phyloP scores from a whole-genome alignment of 768 basidiomycete species.

The Agaricus sinodeliciosus region DNA sequence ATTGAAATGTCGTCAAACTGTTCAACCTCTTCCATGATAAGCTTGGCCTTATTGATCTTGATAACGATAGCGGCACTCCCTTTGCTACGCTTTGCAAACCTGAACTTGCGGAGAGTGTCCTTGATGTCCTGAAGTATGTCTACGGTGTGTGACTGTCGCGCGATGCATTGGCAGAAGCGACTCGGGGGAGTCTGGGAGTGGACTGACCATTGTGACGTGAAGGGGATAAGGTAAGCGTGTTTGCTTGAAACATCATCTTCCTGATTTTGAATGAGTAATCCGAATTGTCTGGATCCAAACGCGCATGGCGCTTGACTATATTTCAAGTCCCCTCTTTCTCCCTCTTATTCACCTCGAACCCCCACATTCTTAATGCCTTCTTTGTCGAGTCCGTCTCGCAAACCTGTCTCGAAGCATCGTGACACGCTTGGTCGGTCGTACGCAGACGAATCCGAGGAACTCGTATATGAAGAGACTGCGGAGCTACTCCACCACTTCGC shows the following conservation, averaged over 20 bases:
- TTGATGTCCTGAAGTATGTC: slow-evolving; percentile 80
- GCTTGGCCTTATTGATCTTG: slow-evolving; percentile 82
- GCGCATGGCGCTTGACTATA: no score
- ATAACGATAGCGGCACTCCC: slow-evolving; percentile 77
- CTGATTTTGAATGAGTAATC: slow-evolving; percentile 7
- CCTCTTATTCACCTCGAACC: not conserved
- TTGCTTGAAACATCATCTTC: not conserved
- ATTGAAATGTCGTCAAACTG: slow-evolving; percentile 70
- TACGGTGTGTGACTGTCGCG: slow-evolving; percentile 60
- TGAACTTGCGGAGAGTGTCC: slow-evolving; percentile 76
- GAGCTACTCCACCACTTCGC: slow-evolving; percentile 42
- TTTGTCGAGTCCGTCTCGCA: not conserved
- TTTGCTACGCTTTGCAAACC: slow-evolving; percentile 60
- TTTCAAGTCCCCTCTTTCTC: not conserved
- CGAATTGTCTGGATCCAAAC: not conserved
- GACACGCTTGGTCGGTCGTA: slow-evolving; percentile 17
- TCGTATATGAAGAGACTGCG: slow-evolving; percentile 38
- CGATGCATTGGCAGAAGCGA: slow-evolving; percentile 3
- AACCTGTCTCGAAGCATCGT: not conserved
- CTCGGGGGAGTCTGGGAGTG: slow-evolving; percentile 9
- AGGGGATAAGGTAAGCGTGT: slow-evolving; percentile 24
- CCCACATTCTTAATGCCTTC: not conserved
- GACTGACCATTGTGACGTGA: slow-evolving; percentile 28
- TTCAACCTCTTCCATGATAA: slow-evolving; percentile 80
- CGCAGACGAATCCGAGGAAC: slow-evolving; percentile 25